Conservation (phyloP, 257 asterid species). For the Solanum stenotomum region DNA sequence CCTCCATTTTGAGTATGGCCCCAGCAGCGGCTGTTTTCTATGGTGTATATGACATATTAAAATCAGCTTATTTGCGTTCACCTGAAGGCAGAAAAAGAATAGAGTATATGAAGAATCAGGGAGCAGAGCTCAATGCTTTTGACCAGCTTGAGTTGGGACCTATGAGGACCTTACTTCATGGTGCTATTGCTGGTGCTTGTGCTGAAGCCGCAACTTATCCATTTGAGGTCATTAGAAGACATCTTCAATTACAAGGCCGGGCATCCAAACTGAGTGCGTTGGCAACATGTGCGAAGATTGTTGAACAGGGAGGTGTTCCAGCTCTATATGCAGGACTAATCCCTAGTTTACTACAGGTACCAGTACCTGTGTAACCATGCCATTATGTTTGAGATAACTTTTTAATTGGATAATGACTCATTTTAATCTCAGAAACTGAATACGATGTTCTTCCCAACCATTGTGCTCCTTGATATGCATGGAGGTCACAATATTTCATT, state of each 20-base stretch:
- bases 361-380: background rate
- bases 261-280: constrained; percentile 60
- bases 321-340: constrained; percentile 88
- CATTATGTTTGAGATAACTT: background rate
- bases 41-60: constrained; percentile 84
- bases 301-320: constrained; percentile 83
- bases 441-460: background rate
- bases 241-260: constrained; percentile 85
- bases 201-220: constrained; percentile 96
- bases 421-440: background rate
- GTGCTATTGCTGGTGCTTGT: constrained; percentile 97
- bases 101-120: constrained; percentile 48
- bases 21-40: constrained; percentile 97
- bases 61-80: constrained; percentile 74
- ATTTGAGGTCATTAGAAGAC: constrained; percentile 89
- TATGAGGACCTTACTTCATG: constrained; percentile 74
- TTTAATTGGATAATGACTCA: background rate
- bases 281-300: constrained; percentile 53
- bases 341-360: constrained; percentile 94
- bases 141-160: constrained; percentile 93
- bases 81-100: constrained; percentile 77
- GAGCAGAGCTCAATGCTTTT: constrained; percentile 63
- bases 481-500: background rate
- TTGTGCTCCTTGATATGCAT: background rate
- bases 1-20: constrained; percentile 96